A percentile compares a stretch with the other conserved stretches of the same genome.
phyloP scores from a whole-genome alignment of 2,329 filamentous ascomycete species.

The Pseudogymnoascus sp. region DNA sequence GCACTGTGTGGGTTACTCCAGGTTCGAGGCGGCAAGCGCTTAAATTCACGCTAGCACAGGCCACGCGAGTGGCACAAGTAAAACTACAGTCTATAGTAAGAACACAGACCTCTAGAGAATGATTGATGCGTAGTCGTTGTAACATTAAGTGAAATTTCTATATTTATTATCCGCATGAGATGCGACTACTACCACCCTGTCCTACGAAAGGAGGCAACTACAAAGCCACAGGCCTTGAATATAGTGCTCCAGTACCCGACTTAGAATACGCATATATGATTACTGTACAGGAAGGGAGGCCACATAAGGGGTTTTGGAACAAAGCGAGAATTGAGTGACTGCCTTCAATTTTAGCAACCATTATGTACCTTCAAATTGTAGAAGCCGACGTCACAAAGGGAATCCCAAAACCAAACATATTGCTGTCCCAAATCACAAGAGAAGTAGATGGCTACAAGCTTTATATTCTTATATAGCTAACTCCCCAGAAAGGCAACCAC shows the following conservation, averaged over 20 bases:
- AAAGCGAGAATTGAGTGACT: neutral
- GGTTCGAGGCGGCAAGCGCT: neutral
- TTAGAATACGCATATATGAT: neutral
- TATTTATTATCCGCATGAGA: neutral
- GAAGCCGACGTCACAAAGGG: neutral
- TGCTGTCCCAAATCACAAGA: neutral
- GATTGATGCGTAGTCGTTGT: neutral
- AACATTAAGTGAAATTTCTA: neutral
- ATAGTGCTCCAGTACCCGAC: neutral
- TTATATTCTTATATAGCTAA: constrained; percentile 3
- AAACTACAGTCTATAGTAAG: constrained; percentile 5
- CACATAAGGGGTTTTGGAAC: no score
- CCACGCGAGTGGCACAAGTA: neutral
- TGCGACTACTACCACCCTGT: neutral
- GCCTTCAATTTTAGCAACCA: neutral
- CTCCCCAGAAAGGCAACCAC: neutral
- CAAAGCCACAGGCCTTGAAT: neutral
- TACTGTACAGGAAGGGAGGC: neutral
- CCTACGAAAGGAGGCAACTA: neutral
- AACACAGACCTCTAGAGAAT: neutral
- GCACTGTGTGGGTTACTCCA: neutral
- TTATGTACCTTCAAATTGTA: neutral
- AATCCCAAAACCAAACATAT: neutral
- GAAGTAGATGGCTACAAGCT: neutral
- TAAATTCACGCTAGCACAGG: neutral